Base-by-base conservation (phyloP, 2,329 filamentous ascomycete genomes). In the Aspergillus pseudoterreus region DNA sequence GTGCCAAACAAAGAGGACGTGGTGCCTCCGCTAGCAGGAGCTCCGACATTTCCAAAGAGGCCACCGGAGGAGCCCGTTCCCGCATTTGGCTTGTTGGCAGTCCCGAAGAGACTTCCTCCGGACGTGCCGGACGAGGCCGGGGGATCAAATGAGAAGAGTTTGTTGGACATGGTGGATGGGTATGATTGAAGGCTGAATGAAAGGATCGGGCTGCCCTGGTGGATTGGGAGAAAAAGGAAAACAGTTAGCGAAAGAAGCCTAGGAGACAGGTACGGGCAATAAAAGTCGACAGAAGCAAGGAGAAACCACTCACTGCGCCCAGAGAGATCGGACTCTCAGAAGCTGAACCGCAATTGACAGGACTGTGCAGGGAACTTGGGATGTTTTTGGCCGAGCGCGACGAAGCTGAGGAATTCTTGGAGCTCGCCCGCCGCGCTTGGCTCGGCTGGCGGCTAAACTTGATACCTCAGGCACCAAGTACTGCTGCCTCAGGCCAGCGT, bases 31-130 rank as follows among this genome's bases (percentile, higher is more conserved):
- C 56, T 61, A 15, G 69, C 57, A 43, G 69, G 58, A 59, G 66
- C 61, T 61, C 69, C 66, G 60, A 67, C 61, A 60, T 69, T 73
- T 49, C 75, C 74, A 62, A 77, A 76, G 33, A 76, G 63, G 45
- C 65, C 60, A 51, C 67, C 66, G 36, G 51, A 39, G 11, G 39
- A 12, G 38, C 51, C 43, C 12, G 58, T 50, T 30, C 63, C 63
- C 19, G 64, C 49, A 51, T 61, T 63, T 43, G 67, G 47, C 46
- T 58, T 63, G 49, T 60, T 63, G 44, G 66, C 60, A 33, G 67
- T 58, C 12, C 70, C 67, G 51, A 73, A 73, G 8, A 71, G 50
- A 22, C 62, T 54, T 47, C 65, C 67, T 35, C 61, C 57, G 14
- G 71, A 62, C 19, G 62, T 62, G 50, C 68, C 70, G 43, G 63